Evolutionary conservation across 2,329 filamentous ascomycete genomes (phyloP).

Genomic region (Beauveria asiatica): DNA sequence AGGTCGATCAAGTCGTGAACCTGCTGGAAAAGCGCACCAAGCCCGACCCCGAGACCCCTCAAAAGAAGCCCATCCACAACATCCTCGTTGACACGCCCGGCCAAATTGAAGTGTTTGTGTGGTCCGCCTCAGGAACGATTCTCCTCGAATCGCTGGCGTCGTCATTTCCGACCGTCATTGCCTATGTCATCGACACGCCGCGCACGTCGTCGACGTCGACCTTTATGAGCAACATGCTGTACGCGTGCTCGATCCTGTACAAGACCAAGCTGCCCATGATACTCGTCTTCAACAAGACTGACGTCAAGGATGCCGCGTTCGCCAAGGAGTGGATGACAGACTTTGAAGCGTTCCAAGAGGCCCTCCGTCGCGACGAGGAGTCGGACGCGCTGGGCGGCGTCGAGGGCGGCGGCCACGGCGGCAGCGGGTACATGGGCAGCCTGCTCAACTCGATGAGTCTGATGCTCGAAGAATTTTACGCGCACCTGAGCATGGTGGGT

Average conservation of each 20-base stretch:
- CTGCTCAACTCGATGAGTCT: constrained; percentile 96
- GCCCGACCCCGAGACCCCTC: constrained; percentile 51
- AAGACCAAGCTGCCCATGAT: constrained; percentile 99
- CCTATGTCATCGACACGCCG: constrained; percentile 95
- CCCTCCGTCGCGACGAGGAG: constrained; percentile 72
- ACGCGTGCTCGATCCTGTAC: constrained; percentile 96
- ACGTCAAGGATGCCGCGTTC: constrained; percentile 83
- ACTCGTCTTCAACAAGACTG: constrained; percentile 97
- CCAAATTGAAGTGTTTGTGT: constrained; percentile 98
- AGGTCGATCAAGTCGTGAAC: constrained; percentile 88
- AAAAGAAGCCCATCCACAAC: constrained; percentile 60
- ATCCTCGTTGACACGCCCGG: constrained; percentile 93
- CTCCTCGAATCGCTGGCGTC: constrained; percentile 86
- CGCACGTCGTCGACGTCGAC: constrained; percentile 87
- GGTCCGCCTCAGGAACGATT: constrained; percentile 92
- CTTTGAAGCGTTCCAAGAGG: constrained; percentile 89
- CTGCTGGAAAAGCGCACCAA: constrained; percentile 82
- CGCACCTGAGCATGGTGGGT: constrained; percentile 83
- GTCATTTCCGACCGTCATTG: constrained; percentile 92
- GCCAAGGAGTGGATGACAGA: constrained; percentile 99
- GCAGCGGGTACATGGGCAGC: constrained; percentile 93
- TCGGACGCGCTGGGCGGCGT: constrained; percentile 65
- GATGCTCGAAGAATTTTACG: constrained; percentile 95
- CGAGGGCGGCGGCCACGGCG: constrained; percentile 59
- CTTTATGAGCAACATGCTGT: constrained; percentile 99